Evolutionary conservation across 306 rosid species (phyloP).

Genomic region (Astragalus glycyphyllos): DNA sequence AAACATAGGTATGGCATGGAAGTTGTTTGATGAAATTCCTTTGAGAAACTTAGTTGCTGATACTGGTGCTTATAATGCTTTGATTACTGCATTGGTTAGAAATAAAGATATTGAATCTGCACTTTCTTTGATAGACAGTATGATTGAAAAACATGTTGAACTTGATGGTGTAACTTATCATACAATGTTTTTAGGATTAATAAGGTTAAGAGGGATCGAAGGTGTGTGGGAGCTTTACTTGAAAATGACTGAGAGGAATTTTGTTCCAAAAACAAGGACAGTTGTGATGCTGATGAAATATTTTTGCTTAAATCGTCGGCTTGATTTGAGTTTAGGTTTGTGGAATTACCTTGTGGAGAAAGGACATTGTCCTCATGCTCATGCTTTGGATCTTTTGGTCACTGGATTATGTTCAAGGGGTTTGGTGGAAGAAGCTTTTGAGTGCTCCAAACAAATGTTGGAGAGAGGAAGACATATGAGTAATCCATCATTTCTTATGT

Average conservation of each 20-base stretch:
- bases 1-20: constrained; percentile 62
- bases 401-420: constrained; percentile 81
- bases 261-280: constrained; percentile 75
- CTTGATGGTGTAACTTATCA: constrained; percentile 77
- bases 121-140: constrained; percentile 65
- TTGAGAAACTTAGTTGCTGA: constrained; percentile 66
- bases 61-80: constrained; percentile 75
- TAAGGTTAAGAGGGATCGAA: constrained; percentile 56
- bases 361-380: constrained; percentile 88
- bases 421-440: constrained; percentile 67
- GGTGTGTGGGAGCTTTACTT: constrained; percentile 59
- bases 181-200: constrained; percentile 65
- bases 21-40: constrained; percentile 68
- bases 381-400: constrained; percentile 80
- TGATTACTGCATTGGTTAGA: constrained; percentile 66
- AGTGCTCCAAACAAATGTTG: constrained; percentile 74
- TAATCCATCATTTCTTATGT: constrained; percentile 60
- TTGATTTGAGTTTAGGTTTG: constrained; percentile 70
- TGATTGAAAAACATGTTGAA: constrained; percentile 63
- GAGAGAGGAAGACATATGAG: constrained; percentile 90
- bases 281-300: constrained; percentile 74
- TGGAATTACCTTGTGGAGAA: constrained; percentile 75
- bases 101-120: constrained; percentile 67
- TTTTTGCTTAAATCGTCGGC: constrained; percentile 66
- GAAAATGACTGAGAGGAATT: constrained; percentile 65